Evolutionary conservation across 2,329 filamentous ascomycete species (phyloP), one percentile per base, ranked within the genome.

Genomic region (Lachnellula arida): DNA sequence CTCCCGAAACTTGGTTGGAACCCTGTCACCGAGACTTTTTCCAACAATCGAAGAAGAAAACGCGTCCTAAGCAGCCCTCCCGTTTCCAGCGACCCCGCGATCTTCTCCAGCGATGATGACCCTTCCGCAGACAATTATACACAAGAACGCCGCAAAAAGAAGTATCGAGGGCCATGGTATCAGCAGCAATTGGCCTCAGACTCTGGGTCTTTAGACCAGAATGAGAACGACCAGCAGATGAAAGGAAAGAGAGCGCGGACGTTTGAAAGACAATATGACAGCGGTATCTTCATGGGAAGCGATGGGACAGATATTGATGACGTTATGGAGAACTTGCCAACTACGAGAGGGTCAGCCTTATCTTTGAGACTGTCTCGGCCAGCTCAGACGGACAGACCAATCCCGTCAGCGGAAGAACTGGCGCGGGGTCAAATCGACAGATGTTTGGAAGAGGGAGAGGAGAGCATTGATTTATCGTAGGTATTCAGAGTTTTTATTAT

Each of bases 91-190:
- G 87, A 90, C 65, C 85, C 86, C 3, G 79, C 84, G 49, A 70
- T 89, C 25, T 90, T 90, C 70, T 89, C 85, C 4, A 86, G 84
- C 68, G 87, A 90, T 57, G 86, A 89, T 64, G 86, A 88, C 55
- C 83, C 84, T 2, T 80, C 81, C 1, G 69, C 85, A 48, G 84
- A 88, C 58, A 86, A 86, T 63, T 88, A 88, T 65, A 73, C 76
- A 23, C 73, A 79, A 48, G 74, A 77, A 25, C 76, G 78, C 60
- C 78, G 80, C 58, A 89, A 88, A 73, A 78, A 76, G 63, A 78
- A 81, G 49, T 85, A 86, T 59, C 73, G 82, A 44, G 87, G 87
- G 4, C 79, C 85, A 4, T 90, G 86, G 87, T 89, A 81, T 68
- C 78, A 80, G 57, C 84, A 86, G 66, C 76, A 77, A 42, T 78